Base-by-base conservation (phyloP, 2,329 filamentous ascomycete species). In the Fusarium pseudoanthophilum region DNA sequence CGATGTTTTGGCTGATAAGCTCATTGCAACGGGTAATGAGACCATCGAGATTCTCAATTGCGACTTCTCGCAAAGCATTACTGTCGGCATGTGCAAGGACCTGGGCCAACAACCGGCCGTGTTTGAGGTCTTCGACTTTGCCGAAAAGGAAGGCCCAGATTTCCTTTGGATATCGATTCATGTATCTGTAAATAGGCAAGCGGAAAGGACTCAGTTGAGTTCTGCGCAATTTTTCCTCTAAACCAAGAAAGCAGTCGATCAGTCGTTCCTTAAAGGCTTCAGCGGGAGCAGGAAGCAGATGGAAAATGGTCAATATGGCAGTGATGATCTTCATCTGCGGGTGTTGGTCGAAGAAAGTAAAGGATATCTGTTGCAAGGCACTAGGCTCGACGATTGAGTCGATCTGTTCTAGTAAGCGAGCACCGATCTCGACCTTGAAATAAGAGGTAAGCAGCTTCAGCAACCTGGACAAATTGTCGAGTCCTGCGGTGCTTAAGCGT, bases 341-440 rank as follows among this genome's bases (percentile, higher is more conserved):
- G 76, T 96, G 93, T 79, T 98, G 95, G 81, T 99, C 97, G 67
- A 98, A 94, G 75, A 98, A 92, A 4, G 92, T 95, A 82, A 99
- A 99, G 0, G 95, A 98, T 4, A 96, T 93, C 78, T 95, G 94
- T 80, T 98, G 95, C 74, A 98, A 85, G 20, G 91, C 88, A 58
- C 86, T 88, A 6, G 93, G 89, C 66, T 98, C 95, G 2, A 95
- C 95, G 72, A 99, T 95, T 16, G 92, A 90, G 79, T 95, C 95
- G 83, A 98, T 92, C 78, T 99, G 96, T 73, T 98, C 95, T 15
- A 99, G 87, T n/a, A 99, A 84, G 30, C 96, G 90, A 28, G 94
- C 90, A 11, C 96, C 97, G 60, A 99, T 99, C 80, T 99, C 96
- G 2, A 98, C 95, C 83, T 99, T 99, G 84, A 99, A 99, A 81